Conservation (phyloP, 768 basidiomycete genomes). For the Plicaturopsis crispa region DNA sequence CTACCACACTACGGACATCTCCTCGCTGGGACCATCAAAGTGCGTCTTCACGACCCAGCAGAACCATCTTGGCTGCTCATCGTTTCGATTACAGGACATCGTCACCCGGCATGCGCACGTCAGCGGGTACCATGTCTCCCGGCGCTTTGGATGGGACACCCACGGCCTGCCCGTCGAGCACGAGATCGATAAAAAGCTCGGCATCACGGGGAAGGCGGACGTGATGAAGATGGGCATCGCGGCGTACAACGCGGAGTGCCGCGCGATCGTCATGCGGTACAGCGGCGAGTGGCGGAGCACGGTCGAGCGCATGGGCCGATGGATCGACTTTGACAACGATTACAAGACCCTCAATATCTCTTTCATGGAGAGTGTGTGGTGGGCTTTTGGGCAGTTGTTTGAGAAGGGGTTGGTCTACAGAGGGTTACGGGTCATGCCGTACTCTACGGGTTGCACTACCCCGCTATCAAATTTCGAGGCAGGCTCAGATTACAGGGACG, state of each 20-base stretch:
- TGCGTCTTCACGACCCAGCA: constrained; percentile 27
- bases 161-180: constrained; percentile 98
- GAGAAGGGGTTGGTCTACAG: constrained; percentile 90
- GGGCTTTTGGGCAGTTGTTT: constrained; percentile 95
- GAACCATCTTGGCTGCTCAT: neutral
- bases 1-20: constrained; percentile 95
- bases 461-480: constrained; percentile 98
- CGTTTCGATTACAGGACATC: constrained; percentile 61
- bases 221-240: constrained; percentile 95
- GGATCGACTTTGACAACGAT: constrained; percentile 99
- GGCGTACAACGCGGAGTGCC: constrained; percentile 95
- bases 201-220: constrained; percentile 88
- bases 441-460: constrained; percentile 93
- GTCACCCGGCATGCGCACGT: constrained; percentile 94
- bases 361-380: constrained; percentile 99
- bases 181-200: constrained; percentile 95
- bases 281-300: constrained; percentile 89
- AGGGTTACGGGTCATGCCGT: constrained; percentile 94
- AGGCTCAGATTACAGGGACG: constrained; percentile 84
- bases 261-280: constrained; percentile 96
- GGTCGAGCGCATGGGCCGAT: constrained; percentile 96
- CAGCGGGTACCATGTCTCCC: constrained; percentile 85
- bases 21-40: constrained; percentile 90
- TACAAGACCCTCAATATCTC: constrained; percentile 93
- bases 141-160: constrained; percentile 98